phyloP scores from a whole-genome alignment of 176 grass and related monocot species.

The Bromus sterilis region DNA sequence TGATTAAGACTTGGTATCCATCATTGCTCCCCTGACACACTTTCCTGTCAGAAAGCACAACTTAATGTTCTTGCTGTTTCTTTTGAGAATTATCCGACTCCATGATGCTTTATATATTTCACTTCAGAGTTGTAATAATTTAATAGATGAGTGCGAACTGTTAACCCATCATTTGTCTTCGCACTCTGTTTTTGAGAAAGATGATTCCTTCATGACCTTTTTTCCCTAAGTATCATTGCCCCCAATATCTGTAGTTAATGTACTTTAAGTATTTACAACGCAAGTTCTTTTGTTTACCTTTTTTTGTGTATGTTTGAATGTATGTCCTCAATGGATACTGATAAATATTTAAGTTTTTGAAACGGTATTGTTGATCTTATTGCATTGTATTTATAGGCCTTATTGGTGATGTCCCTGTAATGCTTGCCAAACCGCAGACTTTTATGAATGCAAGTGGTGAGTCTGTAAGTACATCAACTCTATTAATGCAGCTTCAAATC shows the following conservation, averaged over 20 bases:
- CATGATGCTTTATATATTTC: not conserved
- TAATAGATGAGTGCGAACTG: not conserved
- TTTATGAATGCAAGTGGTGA: conserved; percentile 98
- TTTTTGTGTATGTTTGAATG: not conserved
- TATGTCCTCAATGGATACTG: not conserved
- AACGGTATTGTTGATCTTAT: not conserved
- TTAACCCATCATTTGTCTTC: not conserved
- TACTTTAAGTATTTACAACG: not conserved
- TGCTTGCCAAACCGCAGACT: conserved; percentile 88
- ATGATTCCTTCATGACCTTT: not conserved
- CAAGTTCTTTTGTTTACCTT: not conserved
- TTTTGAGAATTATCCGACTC: not conserved
- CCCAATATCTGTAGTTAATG: not conserved
- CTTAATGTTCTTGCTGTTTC: not conserved
- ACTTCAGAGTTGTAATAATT: not conserved
- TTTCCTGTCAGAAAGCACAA: not conserved
- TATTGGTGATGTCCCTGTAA: conserved; percentile 71
- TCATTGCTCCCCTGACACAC: not conserved
- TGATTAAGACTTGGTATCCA: not conserved
- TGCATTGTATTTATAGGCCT: conserved; percentile 30
- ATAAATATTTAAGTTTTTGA: conserved; percentile 1
- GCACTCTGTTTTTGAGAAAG: not conserved
- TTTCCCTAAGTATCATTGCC: not conserved
- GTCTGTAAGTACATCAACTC: conserved; percentile 74
- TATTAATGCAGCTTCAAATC: not conserved